Evolutionary conservation across 305 asterid species (phyloP).

Genomic region (Lippia alba): DNA sequence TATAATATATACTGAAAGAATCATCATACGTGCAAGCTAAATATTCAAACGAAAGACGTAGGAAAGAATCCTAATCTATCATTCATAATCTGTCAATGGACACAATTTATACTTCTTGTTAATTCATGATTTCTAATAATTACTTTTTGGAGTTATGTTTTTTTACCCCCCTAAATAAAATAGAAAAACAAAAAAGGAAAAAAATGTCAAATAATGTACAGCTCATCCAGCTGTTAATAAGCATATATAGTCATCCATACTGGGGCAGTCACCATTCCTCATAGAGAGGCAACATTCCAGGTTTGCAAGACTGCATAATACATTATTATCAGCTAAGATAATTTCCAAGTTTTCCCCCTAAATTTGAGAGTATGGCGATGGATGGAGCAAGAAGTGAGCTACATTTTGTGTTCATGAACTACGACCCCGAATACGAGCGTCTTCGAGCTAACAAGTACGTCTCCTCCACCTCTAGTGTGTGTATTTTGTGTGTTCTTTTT

Average conservation of each 20-base stretch:
- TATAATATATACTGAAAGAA: neutral
- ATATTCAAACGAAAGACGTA: no score
- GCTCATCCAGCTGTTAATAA: conserved; percentile 42
- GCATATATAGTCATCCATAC: conserved; percentile 44
- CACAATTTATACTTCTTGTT: no score
- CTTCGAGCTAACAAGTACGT: conserved; percentile 75
- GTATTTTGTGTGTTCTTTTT: neutral
- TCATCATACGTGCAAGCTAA: conserved; percentile 28
- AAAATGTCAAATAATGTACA: conserved; percentile 27
- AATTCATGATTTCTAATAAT: no score
- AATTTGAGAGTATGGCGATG: conserved; percentile 35
- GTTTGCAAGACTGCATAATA: neutral
- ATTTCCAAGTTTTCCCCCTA: neutral
- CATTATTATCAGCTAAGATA: neutral
- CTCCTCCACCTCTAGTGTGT: neutral
- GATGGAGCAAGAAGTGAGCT: conserved; percentile 48
- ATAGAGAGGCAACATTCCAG: conserved; percentile 26
- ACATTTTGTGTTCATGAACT: conserved; percentile 87
- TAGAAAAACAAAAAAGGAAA: neutral
- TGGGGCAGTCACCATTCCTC: conserved; percentile 19
- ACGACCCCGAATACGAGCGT: conserved; percentile 83
- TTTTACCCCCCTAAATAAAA: neutral
- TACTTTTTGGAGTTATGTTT: no score
- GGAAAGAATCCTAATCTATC: no score
- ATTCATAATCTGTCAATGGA: no score